A percentile compares a stretch with the other conserved stretches of the same genome.
phyloP scores from a whole-genome alignment of 192 early-diverging fungal species.

The Cetraspora pellucida region DNA sequence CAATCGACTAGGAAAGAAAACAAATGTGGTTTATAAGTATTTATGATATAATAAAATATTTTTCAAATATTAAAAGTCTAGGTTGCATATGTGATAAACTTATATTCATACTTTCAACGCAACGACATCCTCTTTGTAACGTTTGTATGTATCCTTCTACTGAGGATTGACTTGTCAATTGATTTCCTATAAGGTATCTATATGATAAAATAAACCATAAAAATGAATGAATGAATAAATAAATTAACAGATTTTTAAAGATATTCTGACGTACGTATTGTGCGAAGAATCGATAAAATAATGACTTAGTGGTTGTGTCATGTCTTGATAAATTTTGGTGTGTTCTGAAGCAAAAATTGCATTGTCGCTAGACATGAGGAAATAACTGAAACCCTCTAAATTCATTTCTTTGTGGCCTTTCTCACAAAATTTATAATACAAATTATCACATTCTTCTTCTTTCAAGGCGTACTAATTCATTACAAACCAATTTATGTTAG shows the following conservation, averaged over 20 bases:
- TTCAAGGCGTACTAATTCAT: conserved; percentile 41
- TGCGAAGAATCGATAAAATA: conserved; percentile 90
- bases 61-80: neutral
- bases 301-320: conserved; percentile 69
- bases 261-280: conserved; percentile 63
- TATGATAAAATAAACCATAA: too few relatives aligned
- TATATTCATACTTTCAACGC: conserved; percentile 74
- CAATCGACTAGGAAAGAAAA: conserved; percentile 70
- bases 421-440: conserved; percentile 59
- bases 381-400: conserved; percentile 67
- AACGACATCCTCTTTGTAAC: conserved; percentile 83
- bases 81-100: neutral
- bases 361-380: conserved; percentile 67
- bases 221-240: neutral
- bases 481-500: conserved; percentile 6
- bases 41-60: too few relatives aligned
- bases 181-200: conserved; percentile 77
- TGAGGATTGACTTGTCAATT: conserved; percentile 74
- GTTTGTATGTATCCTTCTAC: conserved; percentile 89
- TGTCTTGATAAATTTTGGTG: conserved; percentile 60
- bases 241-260: neutral
- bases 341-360: conserved; percentile 56
- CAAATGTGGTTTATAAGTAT: neutral
- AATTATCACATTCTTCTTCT: conserved; percentile 52
- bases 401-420: conserved; percentile 52